phyloP scores from a whole-genome alignment of 1,284 basidiomycete genomes.

The Volvariella surrecta region DNA sequence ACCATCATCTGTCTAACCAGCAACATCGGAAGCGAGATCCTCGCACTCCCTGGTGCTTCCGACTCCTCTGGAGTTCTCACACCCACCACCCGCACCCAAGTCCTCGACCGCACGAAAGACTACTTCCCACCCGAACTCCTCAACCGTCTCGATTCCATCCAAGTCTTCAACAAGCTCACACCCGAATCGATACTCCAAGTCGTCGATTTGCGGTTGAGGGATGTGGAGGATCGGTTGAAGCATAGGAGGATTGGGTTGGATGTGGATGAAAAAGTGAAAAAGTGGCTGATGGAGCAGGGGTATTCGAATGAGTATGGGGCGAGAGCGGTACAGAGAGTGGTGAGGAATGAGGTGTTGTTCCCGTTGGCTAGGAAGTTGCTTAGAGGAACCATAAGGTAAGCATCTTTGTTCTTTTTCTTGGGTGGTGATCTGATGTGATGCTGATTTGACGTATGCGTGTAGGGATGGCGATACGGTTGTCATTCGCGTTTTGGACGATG shows the following conservation, averaged over 20 bases:
- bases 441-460: background rate
- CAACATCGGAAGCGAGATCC: slow-evolving; percentile 61
- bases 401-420: slow-evolving; percentile 8
- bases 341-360: slow-evolving; percentile 71
- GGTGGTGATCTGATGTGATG: background rate
- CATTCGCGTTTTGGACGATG: slow-evolving; percentile 40
- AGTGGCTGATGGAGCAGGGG: slow-evolving; percentile 75
- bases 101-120: slow-evolving; percentile 69
- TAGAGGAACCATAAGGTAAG: slow-evolving; percentile 65
- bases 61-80: slow-evolving; percentile 63
- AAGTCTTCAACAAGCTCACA: slow-evolving; percentile 88
- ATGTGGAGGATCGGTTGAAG: slow-evolving; percentile 63
- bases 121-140: slow-evolving; percentile 89
- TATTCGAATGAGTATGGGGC: slow-evolving; percentile 87
- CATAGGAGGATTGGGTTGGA: slow-evolving; percentile 66
- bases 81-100: slow-evolving; percentile 50
- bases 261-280: slow-evolving; percentile 25
- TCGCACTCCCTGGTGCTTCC: slow-evolving; percentile 63
- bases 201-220: slow-evolving; percentile 66
- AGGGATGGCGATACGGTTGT: slow-evolving; percentile 59
- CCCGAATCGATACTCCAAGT: slow-evolving; percentile 67
- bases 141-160: slow-evolving; percentile 82
- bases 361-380: slow-evolving; percentile 72
- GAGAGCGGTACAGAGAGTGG: slow-evolving; percentile 75
- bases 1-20: slow-evolving; percentile 73